Evolutionary conservation across 768 basidiomycete genomes (phyloP), one percentile per base, ranked within the genome.

Genomic region (Phylloporus sp.): DNA sequence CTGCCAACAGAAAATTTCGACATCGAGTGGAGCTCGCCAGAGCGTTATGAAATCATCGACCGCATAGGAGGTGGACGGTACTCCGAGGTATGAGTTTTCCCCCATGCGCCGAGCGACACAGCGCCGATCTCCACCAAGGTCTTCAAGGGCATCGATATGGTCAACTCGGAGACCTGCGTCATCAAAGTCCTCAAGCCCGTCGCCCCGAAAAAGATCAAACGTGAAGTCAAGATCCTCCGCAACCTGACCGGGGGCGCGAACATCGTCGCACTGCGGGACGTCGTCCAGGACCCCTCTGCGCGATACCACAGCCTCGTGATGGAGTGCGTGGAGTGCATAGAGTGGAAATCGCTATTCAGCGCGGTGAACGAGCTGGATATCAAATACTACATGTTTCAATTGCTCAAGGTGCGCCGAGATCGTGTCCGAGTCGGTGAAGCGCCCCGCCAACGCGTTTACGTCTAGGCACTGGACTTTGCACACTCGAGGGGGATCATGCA

Each of bases 161-260:
- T 71, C 51, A 77, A 73, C 53, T 68, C 68, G 27, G 76, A 78
- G 49, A 73, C 69, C 46, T 80, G 79, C 57, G 69, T 83, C 53
- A 76, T 86, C 68, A 86, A 86, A 61, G 82, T 86, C 5, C 70
- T 86, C 55, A 86, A 86, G 57, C 84, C 84, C 20, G 82, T 86
- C 33, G 81, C 67, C 31, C 47, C 58, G 72, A 64, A 77, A 74
- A 86, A 86, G 71, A 80, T 85, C 62, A 82, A 83, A 67, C 73
- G 84, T 24, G 84, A 86, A 64, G 80, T 86, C 66, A 85, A 86
- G 69, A 80, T 86, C 48, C 66, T 86, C 39, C 76, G 79, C 49
- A 84, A 84, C 62, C 61, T 86, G 22, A 75, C 79, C 8, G 84
- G 84, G 8, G 84, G 82, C 3, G 77, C 81, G n/a, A 86, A 86